Percentiles rank a stretch among this genome's conserved stretches.
Conservation (phyloP, 331 rosid genomes). For the Saraca asoca region DNA sequence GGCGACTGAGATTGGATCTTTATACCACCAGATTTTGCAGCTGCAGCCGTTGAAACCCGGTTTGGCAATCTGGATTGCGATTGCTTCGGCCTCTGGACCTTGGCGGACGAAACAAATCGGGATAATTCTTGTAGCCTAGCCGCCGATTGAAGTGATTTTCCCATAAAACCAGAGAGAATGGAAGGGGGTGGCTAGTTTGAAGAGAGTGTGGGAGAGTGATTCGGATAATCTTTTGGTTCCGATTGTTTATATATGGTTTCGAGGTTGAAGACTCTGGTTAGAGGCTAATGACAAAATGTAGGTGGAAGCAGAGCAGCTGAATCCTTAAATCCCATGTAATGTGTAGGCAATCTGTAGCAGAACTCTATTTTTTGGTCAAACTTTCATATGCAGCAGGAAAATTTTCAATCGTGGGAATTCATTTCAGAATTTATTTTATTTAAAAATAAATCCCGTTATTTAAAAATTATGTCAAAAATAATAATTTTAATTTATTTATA, state of each 20-base stretch:
- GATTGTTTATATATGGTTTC: neutral
- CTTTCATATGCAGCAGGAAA: too few relatives aligned
- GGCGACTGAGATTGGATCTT: constrained; percentile 38
- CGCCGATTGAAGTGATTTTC: constrained; percentile 61
- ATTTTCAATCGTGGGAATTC: too few relatives aligned
- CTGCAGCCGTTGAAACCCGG: constrained; percentile 44
- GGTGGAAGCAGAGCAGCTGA: neutral
- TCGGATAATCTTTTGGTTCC: neutral
- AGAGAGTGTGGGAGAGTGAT: neutral
- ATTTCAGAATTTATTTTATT: too few relatives aligned
- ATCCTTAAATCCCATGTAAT: neutral
- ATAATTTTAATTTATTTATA: too few relatives aligned
- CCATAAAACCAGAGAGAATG: constrained; percentile 42
- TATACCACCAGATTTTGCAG: constrained; percentile 24
- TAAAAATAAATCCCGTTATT: too few relatives aligned
- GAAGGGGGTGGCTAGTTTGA: too few relatives aligned
- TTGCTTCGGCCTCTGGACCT: constrained; percentile 36
- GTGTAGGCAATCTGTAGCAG: too few relatives aligned
- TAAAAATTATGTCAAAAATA: too few relatives aligned
- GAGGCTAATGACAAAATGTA: neutral
- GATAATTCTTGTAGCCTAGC: constrained; percentile 53
- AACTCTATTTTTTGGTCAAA: neutral
- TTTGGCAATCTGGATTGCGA: constrained; percentile 37
- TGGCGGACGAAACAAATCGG: constrained; percentile 52
- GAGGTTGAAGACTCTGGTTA: neutral